These are phyloP conservation scores for Chrysosporium keratinophilum DNA, from an alignment of 2,329 filamentous ascomycete genomes.

Conservation along the genomic window DNA sequence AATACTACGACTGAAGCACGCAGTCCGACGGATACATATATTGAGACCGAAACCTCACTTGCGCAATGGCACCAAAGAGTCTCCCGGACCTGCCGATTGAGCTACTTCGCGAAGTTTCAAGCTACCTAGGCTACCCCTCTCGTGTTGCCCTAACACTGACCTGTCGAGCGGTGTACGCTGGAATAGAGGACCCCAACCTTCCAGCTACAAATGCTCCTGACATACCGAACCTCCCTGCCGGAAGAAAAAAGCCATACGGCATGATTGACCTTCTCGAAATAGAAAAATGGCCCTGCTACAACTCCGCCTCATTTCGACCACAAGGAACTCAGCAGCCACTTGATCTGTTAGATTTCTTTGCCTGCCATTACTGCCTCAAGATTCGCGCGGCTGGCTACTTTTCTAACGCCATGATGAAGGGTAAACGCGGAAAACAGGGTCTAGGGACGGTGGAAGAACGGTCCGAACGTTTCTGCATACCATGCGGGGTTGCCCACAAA, in stretches of 20 bases:
- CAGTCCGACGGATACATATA: too few species aligned
- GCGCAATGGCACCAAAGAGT: too few species aligned
- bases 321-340: not conserved
- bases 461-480: not conserved
- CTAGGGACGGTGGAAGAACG: not conserved
- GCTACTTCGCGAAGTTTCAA: not conserved
- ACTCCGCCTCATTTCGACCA: not conserved
- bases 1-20: too few species aligned
- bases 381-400: not conserved
- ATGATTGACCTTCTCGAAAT: conserved; percentile 5
- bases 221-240: too few species aligned
- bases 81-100: not conserved
- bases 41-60: too few species aligned
- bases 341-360: not conserved
- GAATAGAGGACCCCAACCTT: not conserved
- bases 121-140: not conserved
- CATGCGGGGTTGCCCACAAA: not conserved
- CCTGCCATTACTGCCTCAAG: not conserved
- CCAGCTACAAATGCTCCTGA: not conserved
- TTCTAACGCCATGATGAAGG: conserved; percentile 7
- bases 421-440: conserved; percentile 3
- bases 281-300: conserved; percentile 4
- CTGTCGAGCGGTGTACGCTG: not conserved
- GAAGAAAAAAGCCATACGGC: not conserved
- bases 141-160: not conserved